phyloP scores from a whole-genome alignment of 768 basidiomycete genomes.

The Termitomyces sp. region DNA sequence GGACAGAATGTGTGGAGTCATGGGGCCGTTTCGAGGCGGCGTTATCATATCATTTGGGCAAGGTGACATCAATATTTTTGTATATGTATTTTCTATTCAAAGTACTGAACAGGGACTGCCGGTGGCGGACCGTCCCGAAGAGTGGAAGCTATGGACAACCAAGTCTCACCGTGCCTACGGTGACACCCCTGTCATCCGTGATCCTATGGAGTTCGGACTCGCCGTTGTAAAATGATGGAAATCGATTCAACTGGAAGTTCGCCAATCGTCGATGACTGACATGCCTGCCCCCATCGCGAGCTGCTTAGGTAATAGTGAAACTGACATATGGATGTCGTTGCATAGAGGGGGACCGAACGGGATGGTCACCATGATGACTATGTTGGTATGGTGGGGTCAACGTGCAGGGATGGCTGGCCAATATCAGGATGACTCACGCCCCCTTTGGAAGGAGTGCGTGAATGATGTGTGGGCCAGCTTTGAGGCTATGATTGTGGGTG shows the following conservation, averaged over 20 bases:
- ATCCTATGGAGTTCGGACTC: constrained; percentile 16
- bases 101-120: background rate
- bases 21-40: constrained; percentile 9
- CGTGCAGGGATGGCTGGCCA: background rate
- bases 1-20: constrained; percentile 10
- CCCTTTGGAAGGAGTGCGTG: background rate
- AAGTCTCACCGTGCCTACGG: constrained; percentile 5
- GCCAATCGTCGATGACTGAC: background rate
- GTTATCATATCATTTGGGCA: background rate
- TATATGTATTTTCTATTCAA: background rate
- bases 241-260: constrained; percentile 13
- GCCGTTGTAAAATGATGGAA: constrained; percentile 19
- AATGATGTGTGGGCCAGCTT: background rate
- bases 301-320: background rate
- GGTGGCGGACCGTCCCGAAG: constrained; percentile 7
- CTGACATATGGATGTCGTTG: constrained; percentile 9
- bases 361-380: constrained; percentile 10
- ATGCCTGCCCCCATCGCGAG: background rate
- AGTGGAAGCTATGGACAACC: constrained; percentile 18
- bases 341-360: constrained; percentile 14
- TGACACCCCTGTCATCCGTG: constrained; percentile 7
- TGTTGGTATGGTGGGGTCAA: constrained; percentile 18
- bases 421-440: constrained; percentile 2
- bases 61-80: background rate
- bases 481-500: background rate